Base-by-base conservation (phyloP, 2,329 filamentous ascomycete species). In the Tolypocladium tropicale region DNA sequence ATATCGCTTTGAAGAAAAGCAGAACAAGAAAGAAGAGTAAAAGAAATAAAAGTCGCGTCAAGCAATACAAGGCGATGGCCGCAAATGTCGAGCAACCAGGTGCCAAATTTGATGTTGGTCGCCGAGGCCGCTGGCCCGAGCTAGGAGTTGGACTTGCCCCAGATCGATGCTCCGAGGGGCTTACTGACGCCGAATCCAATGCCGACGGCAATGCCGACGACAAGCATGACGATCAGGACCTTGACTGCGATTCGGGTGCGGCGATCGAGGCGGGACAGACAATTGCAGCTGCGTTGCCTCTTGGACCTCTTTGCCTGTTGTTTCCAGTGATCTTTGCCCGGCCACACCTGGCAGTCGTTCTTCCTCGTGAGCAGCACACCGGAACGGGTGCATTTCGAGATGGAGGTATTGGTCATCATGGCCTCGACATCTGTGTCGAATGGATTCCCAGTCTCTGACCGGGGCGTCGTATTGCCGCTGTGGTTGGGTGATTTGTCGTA, bases 161-260 rank as follows among this genome's bases (percentile, higher is more conserved):
- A 85, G 60, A 84, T 80, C 18, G 76, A 74, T n/a, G 81, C 81
- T 14, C 78, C 77, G 1, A 84, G 72, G 3, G 80, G 76, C 67
- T 81, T 84, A 74, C 80, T 84, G 61, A 85, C 74, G 52, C 82
- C 82, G 50, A 85, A 74, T 25, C 82, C 82, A 25, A 85, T 70
- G 48, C 74, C 79, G 11, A 84, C 74, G 16, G 78, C 80, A 53
- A 78, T 66, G 53, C 79, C 79, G 6, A 84, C 65, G 23, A 83
- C 72, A 30, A 83, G 65, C 5, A 82, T 59, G 3, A 73, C 73
- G 52, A 83, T 76, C 48, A 77, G 61, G n/a, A 85, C 68, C 70
- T 83, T 83, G 61, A 71, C 71, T 37, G 78, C 71, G 59, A 84
- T 75, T 39, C 76, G 75, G 60, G 78, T 82, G 52, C 79, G 77